phyloP scores from a whole-genome alignment of 192 early-diverging fungal genomes.

The Allomyces javanicus region DNA sequence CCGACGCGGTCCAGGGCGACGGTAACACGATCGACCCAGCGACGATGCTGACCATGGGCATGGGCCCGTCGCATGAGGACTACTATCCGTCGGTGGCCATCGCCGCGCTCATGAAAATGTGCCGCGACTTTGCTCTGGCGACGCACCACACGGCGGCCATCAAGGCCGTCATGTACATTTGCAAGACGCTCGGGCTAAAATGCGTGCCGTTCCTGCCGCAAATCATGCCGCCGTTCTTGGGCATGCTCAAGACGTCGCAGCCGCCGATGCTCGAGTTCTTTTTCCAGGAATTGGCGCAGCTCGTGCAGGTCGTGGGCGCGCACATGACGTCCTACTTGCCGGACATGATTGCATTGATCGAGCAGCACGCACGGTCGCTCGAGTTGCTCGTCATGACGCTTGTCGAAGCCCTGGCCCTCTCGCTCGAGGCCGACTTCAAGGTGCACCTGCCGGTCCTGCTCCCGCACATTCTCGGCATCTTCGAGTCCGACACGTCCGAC shows the following conservation, averaged over 20 bases:
- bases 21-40: conserved; percentile 28
- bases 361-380: conserved; percentile 55
- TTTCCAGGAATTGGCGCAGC: conserved; percentile 64
- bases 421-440: conserved; percentile 75
- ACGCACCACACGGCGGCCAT: conserved; percentile 72
- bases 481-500: conserved; percentile 61
- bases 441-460: conserved; percentile 59
- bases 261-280: conserved; percentile 65
- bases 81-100: conserved; percentile 87
- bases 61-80: conserved; percentile 65
- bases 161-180: conserved; percentile 82
- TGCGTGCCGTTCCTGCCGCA: conserved; percentile 73
- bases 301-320: conserved; percentile 67
- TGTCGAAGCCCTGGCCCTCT: conserved; percentile 64
- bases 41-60: conserved; percentile 32
- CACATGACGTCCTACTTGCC: conserved; percentile 72
- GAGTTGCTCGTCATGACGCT: conserved; percentile 70
- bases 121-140: conserved; percentile 58
- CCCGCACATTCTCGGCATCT: conserved; percentile 59
- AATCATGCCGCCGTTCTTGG: conserved; percentile 77
- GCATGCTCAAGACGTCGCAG: conserved; percentile 68
- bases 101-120: conserved; percentile 65
- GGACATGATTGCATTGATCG: conserved; percentile 59
- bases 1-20: conserved; percentile 27
- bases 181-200: conserved; percentile 67